Conservation (phyloP, 306 rosid genomes). For the Hippophae gyantsensis region DNA sequence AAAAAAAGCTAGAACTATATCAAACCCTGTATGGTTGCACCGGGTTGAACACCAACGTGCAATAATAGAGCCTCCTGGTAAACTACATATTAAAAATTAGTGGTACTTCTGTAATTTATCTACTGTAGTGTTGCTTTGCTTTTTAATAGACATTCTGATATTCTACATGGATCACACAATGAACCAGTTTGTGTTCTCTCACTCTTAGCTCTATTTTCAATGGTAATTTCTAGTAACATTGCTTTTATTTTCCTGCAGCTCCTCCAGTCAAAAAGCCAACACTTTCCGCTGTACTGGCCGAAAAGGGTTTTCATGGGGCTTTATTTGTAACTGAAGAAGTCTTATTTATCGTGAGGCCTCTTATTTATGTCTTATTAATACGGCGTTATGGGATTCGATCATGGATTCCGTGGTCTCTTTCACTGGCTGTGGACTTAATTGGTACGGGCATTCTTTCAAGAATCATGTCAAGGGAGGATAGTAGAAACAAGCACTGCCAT, state of each 20-base stretch:
- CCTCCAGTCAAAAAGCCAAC: constrained; percentile 43
- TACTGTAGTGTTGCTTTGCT: too few species aligned
- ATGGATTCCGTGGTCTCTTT: constrained; percentile 92
- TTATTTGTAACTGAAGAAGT: constrained; percentile 61
- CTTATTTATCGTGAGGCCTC: constrained; percentile 67
- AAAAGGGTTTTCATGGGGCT: constrained; percentile 63
- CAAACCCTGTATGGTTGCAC: constrained; percentile 47
- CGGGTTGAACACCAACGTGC: constrained; percentile 59
- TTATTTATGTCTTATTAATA: constrained; percentile 71
- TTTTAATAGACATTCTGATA: too few species aligned
- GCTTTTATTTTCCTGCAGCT: constrained; percentile 34
- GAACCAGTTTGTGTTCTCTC: too few species aligned
- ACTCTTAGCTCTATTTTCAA: too few species aligned
- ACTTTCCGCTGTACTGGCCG: constrained; percentile 46
- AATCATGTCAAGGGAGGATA: constrained; percentile 30
- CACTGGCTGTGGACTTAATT: constrained; percentile 54
- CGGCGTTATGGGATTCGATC: constrained; percentile 62
- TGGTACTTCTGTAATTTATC: too few species aligned
- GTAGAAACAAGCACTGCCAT: constrained; percentile 32
- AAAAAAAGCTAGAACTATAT: constrained; percentile 53
- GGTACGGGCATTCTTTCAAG: constrained; percentile 56
- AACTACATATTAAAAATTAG: constrained; percentile 34
- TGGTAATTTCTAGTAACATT: too few species aligned
- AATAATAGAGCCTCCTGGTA: constrained; percentile 35
- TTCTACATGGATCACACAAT: too few species aligned